phyloP scores from a whole-genome alignment of 2,329 filamentous ascomycete genomes.

The Xylariaceae sp. region DNA sequence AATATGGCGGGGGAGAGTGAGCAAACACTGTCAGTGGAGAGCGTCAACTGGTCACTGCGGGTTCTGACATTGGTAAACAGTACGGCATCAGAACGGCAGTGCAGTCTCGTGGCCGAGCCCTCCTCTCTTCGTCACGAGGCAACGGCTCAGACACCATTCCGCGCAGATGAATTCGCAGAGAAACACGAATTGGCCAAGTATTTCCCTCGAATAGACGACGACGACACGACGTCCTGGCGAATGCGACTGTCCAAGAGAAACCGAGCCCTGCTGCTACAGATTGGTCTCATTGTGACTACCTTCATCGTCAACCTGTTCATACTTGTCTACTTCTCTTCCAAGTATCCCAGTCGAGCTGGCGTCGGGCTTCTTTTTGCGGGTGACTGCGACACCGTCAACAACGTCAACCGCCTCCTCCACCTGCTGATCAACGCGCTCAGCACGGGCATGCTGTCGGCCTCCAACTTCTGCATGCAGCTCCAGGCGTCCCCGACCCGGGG shows the following conservation, averaged over 20 bases:
- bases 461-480: slow-evolving; percentile 10
- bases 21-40: too few species aligned
- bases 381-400: slow-evolving; percentile 8
- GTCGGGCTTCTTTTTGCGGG: slow-evolving; percentile 9
- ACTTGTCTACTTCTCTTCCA: slow-evolving; percentile 3
- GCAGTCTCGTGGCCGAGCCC: too few species aligned
- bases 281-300: slow-evolving; percentile 5
- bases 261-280: slow-evolving; percentile 11
- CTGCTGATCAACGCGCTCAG: slow-evolving; percentile 9
- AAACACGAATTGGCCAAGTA: not conserved
- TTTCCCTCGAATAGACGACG: slow-evolving; percentile 10
- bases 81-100: too few species aligned
- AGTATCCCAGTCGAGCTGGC: slow-evolving; percentile 6
- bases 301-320: slow-evolving; percentile 8
- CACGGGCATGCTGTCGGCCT: slow-evolving; percentile 10
- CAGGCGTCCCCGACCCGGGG: slow-evolving; percentile 10
- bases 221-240: slow-evolving; percentile 6
- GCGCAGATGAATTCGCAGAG: not conserved
- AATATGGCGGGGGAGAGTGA: too few species aligned
- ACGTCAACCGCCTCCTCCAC: slow-evolving; percentile 5
- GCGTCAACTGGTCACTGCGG: too few species aligned
- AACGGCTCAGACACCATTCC: too few species aligned
- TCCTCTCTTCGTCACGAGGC: too few species aligned
- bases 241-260: slow-evolving; percentile 10
- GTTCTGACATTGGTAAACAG: too few species aligned